Conservation (phyloP, 352 stramenopile genomes). For the Globisporangium lucens region DNA sequence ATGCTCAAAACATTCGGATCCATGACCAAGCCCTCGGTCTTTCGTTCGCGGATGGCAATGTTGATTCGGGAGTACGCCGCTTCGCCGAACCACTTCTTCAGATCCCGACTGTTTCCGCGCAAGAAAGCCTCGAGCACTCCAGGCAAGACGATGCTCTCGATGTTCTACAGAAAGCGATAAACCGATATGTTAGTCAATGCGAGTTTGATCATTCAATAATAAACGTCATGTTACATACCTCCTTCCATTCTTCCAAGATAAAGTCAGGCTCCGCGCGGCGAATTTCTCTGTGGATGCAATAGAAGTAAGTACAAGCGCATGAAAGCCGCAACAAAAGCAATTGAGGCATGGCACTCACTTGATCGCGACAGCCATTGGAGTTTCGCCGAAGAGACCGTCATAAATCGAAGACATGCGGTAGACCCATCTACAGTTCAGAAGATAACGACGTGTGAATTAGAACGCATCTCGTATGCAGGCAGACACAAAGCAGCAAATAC, state of each 20-base stretch:
- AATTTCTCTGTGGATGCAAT: conserved; percentile 67
- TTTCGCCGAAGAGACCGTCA: conserved; percentile 97
- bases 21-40: conserved; percentile 91
- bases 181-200: background rate
- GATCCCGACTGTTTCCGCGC: conserved; percentile 91
- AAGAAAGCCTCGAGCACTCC: conserved; percentile 95
- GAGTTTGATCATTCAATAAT: background rate
- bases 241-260: conserved; percentile 95
- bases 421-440: conserved; percentile 73
- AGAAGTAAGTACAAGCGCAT: background rate
- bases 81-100: conserved; percentile 97
- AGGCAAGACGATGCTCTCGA: conserved; percentile 93
- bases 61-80: conserved; percentile 94
- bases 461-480: background rate
- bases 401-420: conserved; percentile 98
- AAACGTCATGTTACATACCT: conserved; percentile 28
- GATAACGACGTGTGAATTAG: background rate
- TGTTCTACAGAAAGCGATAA: conserved; percentile 42
- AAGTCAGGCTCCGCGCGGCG: conserved; percentile 96
- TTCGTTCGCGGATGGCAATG: conserved; percentile 92
- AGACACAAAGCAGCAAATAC: background rate
- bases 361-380: conserved; percentile 93
- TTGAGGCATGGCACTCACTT: conserved; percentile 31
- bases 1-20: conserved; percentile 97
- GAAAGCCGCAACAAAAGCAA: background rate